Evolutionary conservation across 352 stramenopile genomes (phyloP).

Genomic region (Pythium dissimile): DNA sequence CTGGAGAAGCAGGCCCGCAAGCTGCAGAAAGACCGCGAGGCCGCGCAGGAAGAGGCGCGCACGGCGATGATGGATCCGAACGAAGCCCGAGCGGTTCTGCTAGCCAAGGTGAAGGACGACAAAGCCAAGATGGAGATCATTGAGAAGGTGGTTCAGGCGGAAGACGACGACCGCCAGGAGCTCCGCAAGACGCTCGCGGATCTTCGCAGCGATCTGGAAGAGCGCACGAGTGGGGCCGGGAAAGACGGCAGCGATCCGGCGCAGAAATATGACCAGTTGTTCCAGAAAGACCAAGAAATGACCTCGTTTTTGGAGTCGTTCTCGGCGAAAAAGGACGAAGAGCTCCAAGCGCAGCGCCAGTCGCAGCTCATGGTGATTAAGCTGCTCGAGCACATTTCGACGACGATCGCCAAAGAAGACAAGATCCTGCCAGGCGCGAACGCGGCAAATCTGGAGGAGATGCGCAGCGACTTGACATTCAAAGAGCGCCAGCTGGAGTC

Average conservation of each 20-base stretch:
- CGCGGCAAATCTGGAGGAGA: constrained; percentile 74
- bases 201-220: constrained; percentile 59
- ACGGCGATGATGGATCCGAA: constrained; percentile 89
- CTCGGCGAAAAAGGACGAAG: constrained; percentile 63
- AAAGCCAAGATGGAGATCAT: constrained; percentile 80
- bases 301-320: constrained; percentile 86
- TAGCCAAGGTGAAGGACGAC: constrained; percentile 87
- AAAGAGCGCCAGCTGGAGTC: constrained; percentile 93
- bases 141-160: constrained; percentile 48
- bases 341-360: constrained; percentile 46
- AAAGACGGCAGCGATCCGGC: constrained; percentile 57
- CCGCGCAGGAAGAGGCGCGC: constrained; percentile 75
- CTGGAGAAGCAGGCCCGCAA: constrained; percentile 63
- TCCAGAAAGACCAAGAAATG: constrained; percentile 91
- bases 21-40: constrained; percentile 76
- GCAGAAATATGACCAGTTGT: constrained; percentile 87
- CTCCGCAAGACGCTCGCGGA: constrained; percentile 51
- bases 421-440: constrained; percentile 68
- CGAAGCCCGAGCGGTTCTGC: constrained; percentile 71
- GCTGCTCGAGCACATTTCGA: constrained; percentile 90
- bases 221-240: constrained; percentile 53
- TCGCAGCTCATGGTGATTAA: constrained; percentile 83
- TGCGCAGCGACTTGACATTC: constrained; percentile 87
- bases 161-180: constrained; percentile 53
- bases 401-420: constrained; percentile 57